phyloP scores from a whole-genome alignment of 2,329 filamentous ascomycete genomes.

The Fusarium denticulatum region DNA sequence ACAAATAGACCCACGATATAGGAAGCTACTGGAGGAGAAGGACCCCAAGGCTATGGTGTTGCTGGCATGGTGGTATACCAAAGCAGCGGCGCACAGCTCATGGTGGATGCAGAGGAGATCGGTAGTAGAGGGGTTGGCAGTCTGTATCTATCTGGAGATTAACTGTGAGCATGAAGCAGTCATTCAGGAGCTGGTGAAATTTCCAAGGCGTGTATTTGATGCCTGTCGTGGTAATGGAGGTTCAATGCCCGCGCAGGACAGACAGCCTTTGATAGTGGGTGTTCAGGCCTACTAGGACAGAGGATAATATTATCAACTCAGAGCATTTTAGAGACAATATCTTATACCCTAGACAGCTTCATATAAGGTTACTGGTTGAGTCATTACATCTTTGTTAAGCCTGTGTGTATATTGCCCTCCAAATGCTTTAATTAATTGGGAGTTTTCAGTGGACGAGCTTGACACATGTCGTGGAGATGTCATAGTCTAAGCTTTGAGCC shows the following conservation, averaged over 20 bases:
- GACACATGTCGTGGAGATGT: neutral
- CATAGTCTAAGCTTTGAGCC: neutral
- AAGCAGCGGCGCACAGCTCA: conserved; percentile 50
- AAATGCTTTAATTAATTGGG: neutral
- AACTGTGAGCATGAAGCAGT: conserved; percentile 18
- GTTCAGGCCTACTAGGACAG: neutral
- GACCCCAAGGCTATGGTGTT: conserved; percentile 64
- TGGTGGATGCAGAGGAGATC: conserved; percentile 62
- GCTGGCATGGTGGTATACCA: conserved; percentile 66
- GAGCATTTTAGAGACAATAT: neutral
- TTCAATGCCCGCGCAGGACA: neutral
- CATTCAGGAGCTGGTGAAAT: conserved; percentile 26
- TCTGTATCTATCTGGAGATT: conserved; percentile 53
- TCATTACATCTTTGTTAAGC: neutral
- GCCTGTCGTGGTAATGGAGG: neutral
- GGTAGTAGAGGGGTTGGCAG: conserved; percentile 59
- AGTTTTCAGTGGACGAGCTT: neutral
- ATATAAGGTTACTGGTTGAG: neutral
- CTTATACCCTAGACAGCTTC: neutral
- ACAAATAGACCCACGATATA: conserved; percentile 56
- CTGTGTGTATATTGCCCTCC: neutral
- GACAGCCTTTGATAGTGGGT: neutral
- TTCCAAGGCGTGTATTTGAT: conserved; percentile 32
- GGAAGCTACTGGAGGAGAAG: conserved; percentile 57
- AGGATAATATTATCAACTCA: neutral